phyloP scores from a whole-genome alignment of 768 basidiomycete species.

The Macrocybe gigantea region DNA sequence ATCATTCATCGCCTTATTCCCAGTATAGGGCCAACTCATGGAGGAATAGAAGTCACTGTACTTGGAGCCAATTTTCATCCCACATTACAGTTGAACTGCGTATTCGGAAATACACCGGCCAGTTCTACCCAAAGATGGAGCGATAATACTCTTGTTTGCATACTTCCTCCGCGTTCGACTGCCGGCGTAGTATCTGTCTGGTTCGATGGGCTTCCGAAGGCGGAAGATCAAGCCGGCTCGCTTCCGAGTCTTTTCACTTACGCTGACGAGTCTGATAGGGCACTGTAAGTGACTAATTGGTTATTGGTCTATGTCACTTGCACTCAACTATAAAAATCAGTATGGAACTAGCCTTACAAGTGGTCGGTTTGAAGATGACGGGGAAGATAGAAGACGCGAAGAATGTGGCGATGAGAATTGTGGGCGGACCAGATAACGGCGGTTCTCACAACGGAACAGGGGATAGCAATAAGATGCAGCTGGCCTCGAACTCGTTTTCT shows the following conservation, averaged over 20 bases:
- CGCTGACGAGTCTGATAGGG: constrained; percentile 83
- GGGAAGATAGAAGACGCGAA: constrained; percentile 92
- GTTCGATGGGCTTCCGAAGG: constrained; percentile 72
- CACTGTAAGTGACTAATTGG: constrained; percentile 53
- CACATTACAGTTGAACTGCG: constrained; percentile 61
- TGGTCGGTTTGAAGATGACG: constrained; percentile 95
- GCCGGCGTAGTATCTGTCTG: constrained; percentile 89
- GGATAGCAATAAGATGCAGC: constrained; percentile 46
- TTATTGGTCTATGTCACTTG: constrained; percentile 5
- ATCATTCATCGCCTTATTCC: constrained; percentile 85
- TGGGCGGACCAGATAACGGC: constrained; percentile 61
- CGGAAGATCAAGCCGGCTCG: constrained; percentile 42
- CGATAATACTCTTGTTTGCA: constrained; percentile 87
- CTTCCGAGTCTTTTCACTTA: constrained; percentile 79
- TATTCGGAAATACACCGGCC: constrained; percentile 81
- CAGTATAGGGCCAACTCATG: constrained; percentile 77
- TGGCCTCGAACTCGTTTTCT: constrained; percentile 34
- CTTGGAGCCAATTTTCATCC: constrained; percentile 88
- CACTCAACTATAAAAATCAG: constrained; percentile 29
- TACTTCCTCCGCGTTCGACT: constrained; percentile 75
- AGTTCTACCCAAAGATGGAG: constrained; percentile 89
- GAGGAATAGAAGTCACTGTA: constrained; percentile 92
- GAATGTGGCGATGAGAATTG: constrained; percentile 90
- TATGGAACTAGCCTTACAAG: constrained; percentile 94
- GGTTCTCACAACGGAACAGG: constrained; percentile 26